These are phyloP conservation scores for Exophiala bonariae DNA, from an alignment of 2,329 filamentous ascomycete species.

Conservation along the genomic window DNA sequence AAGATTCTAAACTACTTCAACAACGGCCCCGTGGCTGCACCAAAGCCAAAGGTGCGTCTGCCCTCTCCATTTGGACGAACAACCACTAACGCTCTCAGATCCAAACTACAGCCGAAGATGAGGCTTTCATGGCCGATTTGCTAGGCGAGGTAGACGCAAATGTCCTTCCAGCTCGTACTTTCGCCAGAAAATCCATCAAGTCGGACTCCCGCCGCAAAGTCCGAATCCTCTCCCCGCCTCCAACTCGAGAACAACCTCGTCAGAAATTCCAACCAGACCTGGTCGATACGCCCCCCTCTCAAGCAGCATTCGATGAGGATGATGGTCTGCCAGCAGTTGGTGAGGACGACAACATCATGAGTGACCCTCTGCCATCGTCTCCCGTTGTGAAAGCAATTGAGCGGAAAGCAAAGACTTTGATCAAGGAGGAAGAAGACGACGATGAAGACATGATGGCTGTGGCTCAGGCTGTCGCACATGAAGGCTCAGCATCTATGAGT, in stretches of 20 bases:
- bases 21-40: conserved; percentile 65
- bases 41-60: conserved; percentile 73
- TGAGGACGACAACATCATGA: conserved; percentile 79
- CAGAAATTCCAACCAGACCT: conserved; percentile 41
- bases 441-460: conserved; percentile 86
- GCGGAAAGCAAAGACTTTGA: conserved; percentile 62
- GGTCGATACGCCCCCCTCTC: conserved; percentile 43
- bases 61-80: not conserved
- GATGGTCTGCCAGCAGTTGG: conserved; percentile 59
- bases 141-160: conserved; percentile 87
- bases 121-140: conserved; percentile 80
- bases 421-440: conserved; percentile 69
- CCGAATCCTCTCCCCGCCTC: conserved; percentile 75
- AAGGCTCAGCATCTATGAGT: conserved; percentile 58
- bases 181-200: conserved; percentile 65
- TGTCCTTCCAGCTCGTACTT: conserved; percentile 55
- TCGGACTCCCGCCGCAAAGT: conserved; percentile 76
- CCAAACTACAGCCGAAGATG: conserved; percentile 77
- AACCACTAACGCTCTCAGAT: conserved; percentile 18
- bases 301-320: conserved; percentile 51
- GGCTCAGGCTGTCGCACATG: conserved; percentile 68
- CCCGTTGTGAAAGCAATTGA: conserved; percentile 77
- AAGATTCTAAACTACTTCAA: conserved; percentile 95
- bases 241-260: conserved; percentile 51
- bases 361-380: conserved; percentile 82